Evolutionary conservation across 2,329 filamentous ascomycete genomes (phyloP).

Genomic region (Hymenoscyphus linearis): DNA sequence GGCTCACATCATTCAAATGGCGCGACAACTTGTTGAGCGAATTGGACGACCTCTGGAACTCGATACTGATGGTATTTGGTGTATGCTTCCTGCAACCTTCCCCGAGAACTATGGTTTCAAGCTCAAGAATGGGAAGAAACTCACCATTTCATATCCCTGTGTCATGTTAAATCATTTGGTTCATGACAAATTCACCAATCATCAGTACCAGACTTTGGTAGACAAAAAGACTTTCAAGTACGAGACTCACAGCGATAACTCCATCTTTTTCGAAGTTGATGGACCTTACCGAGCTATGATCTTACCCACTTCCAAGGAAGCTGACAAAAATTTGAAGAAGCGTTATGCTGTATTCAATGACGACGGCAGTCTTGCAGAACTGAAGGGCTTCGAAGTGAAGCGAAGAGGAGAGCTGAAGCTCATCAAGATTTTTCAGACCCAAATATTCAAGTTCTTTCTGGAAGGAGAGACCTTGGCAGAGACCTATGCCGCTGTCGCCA

Average conservation of each 20-base stretch:
- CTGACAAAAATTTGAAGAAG: slow-evolving; percentile 99
- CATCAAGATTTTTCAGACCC: slow-evolving; percentile 99
- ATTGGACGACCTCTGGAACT: slow-evolving; percentile 89
- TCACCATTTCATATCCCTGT: slow-evolving; percentile 95
- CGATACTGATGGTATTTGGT: slow-evolving; percentile 99
- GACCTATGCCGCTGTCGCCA: slow-evolving; percentile 87
- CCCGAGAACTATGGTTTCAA: slow-evolving; percentile 96
- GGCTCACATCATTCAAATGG: slow-evolving; percentile 94
- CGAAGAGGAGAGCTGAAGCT: slow-evolving; percentile 95
- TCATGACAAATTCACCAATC: slow-evolving; percentile 90
- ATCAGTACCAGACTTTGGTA: slow-evolving; percentile 88
- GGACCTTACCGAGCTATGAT: slow-evolving; percentile 98
- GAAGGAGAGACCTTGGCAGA: slow-evolving; percentile 83
- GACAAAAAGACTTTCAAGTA: slow-evolving; percentile 81
- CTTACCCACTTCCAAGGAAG: slow-evolving; percentile 93
- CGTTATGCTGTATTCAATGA: slow-evolving; percentile 98
- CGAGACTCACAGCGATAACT: slow-evolving; percentile 96
- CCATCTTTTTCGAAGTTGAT: slow-evolving; percentile 99
- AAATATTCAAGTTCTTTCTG: slow-evolving; percentile 99
- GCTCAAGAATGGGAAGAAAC: slow-evolving; percentile 90
- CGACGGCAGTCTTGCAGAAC: slow-evolving; percentile 86
- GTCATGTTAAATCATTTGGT: slow-evolving; percentile 99
- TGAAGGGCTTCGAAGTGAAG: slow-evolving; percentile 98
- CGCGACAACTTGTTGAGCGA: slow-evolving; percentile 84
- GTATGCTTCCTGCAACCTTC: slow-evolving; percentile 93